phyloP scores from a whole-genome alignment of 164 flowering plant species.

The Pachysandra terminalis region DNA sequence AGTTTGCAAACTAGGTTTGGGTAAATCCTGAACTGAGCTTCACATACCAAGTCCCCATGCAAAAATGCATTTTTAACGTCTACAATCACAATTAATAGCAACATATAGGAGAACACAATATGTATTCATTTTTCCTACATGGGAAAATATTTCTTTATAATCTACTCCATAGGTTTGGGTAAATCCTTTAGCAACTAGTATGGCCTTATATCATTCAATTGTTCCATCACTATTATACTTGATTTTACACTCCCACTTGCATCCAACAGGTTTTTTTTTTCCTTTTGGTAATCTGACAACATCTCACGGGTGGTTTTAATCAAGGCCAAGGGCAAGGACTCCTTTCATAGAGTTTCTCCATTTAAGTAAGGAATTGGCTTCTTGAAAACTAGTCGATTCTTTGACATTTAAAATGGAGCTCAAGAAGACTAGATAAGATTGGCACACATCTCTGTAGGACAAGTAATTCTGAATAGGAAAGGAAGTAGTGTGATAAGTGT shows the following conservation, averaged over 20 bases:
- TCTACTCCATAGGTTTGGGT: neutral
- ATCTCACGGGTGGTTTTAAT: neutral
- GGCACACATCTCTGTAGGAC: neutral
- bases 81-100: neutral
- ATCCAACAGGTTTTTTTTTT: neutral
- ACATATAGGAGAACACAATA: neutral
- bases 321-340: neutral
- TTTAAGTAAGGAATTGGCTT: neutral
- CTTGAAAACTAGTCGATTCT: neutral
- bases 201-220: neutral
- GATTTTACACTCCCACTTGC: neutral
- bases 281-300: neutral
- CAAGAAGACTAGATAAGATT: neutral
- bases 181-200: neutral
- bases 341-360: neutral
- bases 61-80: neutral
- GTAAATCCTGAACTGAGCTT: neutral
- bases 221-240: neutral
- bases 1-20: conserved; percentile 1
- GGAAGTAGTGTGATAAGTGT: neutral
- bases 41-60: neutral
- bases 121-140: neutral
- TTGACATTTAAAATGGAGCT: neutral
- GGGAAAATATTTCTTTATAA: neutral
- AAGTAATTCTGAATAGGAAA: neutral